phyloP scores from a whole-genome alignment of 805 yeast species.

The Yamadazyma takamatsuzukensis region DNA sequence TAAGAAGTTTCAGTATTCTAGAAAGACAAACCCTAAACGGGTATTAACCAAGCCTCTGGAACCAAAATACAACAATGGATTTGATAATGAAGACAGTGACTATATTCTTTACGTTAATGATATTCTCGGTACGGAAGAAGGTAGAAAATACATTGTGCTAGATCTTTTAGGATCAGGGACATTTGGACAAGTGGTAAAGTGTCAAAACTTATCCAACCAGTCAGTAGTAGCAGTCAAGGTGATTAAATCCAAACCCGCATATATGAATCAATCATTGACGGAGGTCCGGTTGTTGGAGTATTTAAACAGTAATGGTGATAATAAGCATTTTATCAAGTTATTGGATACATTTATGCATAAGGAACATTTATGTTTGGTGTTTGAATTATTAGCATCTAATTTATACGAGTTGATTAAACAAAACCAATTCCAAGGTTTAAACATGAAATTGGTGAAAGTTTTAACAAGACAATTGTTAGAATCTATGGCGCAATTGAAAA shows the following conservation, averaged over 20 bases:
- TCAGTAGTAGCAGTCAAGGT: slow-evolving; percentile 93
- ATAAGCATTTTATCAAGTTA: slow-evolving; percentile 71
- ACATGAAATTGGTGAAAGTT: slow-evolving; percentile 70
- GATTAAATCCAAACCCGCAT: slow-evolving; percentile 87
- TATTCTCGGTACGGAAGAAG: slow-evolving; percentile 80
- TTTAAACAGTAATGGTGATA: slow-evolving; percentile 61
- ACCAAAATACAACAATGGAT: slow-evolving; percentile 75
- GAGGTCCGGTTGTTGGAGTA: slow-evolving; percentile 86
- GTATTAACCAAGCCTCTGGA: slow-evolving; percentile 91
- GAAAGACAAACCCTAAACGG: slow-evolving; percentile 83
- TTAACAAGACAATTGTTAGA: slow-evolving; percentile 81
- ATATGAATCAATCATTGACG: slow-evolving; percentile 83
- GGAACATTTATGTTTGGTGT: slow-evolving; percentile 88
- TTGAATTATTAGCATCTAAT: slow-evolving; percentile 84
- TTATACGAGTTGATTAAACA: slow-evolving; percentile 88
- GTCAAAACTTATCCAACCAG: slow-evolving; percentile 75
- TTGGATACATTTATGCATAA: slow-evolving; percentile 89
- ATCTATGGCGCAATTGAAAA: slow-evolving; percentile 75
- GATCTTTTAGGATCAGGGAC: slow-evolving; percentile 96
- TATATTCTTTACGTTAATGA: slow-evolving; percentile 94
- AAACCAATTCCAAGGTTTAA: slow-evolving; percentile 88
- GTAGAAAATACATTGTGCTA: slow-evolving; percentile 80
- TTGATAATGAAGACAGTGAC: slow-evolving; percentile 83
- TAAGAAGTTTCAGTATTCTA: slow-evolving; percentile 66
- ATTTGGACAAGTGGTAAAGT: slow-evolving; percentile 96